Evolutionary conservation across 129 eudicot genomes (phyloP), one percentile per base, ranked within the genome.

Genomic region (Lonicera japonica): DNA sequence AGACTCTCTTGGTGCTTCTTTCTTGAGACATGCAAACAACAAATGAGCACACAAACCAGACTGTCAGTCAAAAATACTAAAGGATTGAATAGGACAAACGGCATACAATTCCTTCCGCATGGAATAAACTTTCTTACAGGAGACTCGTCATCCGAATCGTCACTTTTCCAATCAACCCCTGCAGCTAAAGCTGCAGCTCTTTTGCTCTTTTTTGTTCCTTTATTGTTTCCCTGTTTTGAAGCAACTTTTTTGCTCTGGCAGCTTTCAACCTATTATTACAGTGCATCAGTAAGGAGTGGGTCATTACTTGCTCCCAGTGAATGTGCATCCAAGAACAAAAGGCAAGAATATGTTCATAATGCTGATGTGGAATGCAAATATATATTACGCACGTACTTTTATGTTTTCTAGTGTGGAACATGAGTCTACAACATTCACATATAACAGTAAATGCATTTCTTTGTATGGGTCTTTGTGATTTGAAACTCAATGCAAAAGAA

Each of bases 131-230:
- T n/a, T 67, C 75, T 85, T 64, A 90, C 97, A 58, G 82, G 86
- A 61, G 83, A 68, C 46, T 92, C 96, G 23, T 78, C 86, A 23
- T 87, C 96, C 45, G 95, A 84, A 63, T 80, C 81, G 21, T 87
- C 98, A 74, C 96, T 87, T 53, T 65, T 78, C 84, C 84, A 87
- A 68, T 87, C 98, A 78, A 71, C 63, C 60, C 98, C 98, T 82
- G 88, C 95, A 48, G 95, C 91, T 71, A 82, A 56, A 56, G 95
- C 91, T 47, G 86, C 92, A 72, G 89, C 90, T 69, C 70, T n/a
- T n/a, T n/a, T n/a, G n/a, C n/a, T n/a, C n/a, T 83, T 70, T 68
- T 80, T 64, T 77, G 81, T 71, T 88, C 91, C 58, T 68, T 82
- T 52, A 45, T 4, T 43, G 74, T 60, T 77, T 60, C 80, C 67